Percentiles rank a stretch among this genome's conserved stretches.
Conservation (phyloP, 2,329 filamentous ascomycete genomes). For the Clonostachys byssicola region DNA sequence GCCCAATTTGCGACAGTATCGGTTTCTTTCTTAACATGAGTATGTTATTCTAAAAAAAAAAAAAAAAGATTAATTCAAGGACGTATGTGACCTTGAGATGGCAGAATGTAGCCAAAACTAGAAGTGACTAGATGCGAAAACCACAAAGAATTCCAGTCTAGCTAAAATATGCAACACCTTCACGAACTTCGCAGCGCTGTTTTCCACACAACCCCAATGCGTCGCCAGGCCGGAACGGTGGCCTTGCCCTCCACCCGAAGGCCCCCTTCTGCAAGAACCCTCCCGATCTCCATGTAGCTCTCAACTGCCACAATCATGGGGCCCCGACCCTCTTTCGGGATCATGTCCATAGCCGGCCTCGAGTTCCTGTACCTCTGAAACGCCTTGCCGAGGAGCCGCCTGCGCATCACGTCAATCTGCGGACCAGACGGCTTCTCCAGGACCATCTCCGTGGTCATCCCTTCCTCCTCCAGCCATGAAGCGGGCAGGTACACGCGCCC, state of each 20-base stretch:
- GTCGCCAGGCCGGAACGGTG: slow-evolving; percentile 36
- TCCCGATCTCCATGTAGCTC: slow-evolving; percentile 73
- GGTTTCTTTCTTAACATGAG: too few relatives aligned
- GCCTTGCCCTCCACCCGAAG: slow-evolving; percentile 32
- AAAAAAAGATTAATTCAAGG: too few relatives aligned
- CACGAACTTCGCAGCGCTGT: slow-evolving; percentile 27
- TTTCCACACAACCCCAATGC: slow-evolving; percentile 54
- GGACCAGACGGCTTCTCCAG: slow-evolving; percentile 37
- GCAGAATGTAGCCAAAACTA: too few relatives aligned
- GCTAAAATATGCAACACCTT: too few relatives aligned
- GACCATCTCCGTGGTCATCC: slow-evolving; percentile 48
- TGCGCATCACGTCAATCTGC: slow-evolving; percentile 44
- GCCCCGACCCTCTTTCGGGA: slow-evolving; percentile 56
- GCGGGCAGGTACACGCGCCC: slow-evolving; percentile 65
- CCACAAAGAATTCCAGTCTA: too few relatives aligned
- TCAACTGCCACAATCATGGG: slow-evolving; percentile 68
- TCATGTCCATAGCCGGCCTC: slow-evolving; percentile 50
- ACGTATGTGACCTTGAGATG: too few relatives aligned
- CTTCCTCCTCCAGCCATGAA: slow-evolving; percentile 56
- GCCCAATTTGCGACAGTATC: too few relatives aligned
- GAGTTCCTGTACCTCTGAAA: slow-evolving; percentile 56
- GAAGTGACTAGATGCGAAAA: too few relatives aligned
- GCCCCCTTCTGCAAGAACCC: slow-evolving; percentile 43
- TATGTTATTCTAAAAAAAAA: too few relatives aligned
- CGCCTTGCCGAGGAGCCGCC: slow-evolving; percentile 52